Evolutionary conservation across 192 early-diverging fungal species (phyloP).

Genomic region (Entomortierella chlamydospora): DNA sequence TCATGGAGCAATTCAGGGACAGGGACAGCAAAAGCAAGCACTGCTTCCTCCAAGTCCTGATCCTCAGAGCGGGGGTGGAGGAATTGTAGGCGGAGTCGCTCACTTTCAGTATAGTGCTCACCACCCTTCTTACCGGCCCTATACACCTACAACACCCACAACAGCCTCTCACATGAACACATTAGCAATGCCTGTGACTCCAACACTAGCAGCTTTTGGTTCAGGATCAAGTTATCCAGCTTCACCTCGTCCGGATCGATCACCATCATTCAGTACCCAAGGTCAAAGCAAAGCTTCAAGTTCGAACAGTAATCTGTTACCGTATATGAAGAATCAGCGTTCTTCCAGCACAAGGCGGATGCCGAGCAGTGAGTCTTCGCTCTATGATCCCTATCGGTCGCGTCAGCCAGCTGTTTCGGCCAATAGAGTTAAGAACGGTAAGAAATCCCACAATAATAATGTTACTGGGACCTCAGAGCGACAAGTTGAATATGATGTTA

Average conservation of each 20-base stretch:
- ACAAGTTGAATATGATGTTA: too few relatives aligned
- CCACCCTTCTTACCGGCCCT: constrained; percentile 42
- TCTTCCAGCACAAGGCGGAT: constrained; percentile 22
- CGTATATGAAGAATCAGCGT: constrained; percentile 16
- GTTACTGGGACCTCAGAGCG: too few relatives aligned
- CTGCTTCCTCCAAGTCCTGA: constrained; percentile 10
- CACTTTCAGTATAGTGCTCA: constrained; percentile 38
- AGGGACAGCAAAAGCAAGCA: constrained; percentile 17
- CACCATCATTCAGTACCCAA: neutral
- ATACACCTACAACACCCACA: constrained; percentile 46
- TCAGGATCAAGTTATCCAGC: neutral
- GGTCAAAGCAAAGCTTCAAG: constrained; percentile 6
- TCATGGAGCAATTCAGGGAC: constrained; percentile 17
- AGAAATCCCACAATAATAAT: neutral
- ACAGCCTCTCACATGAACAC: constrained; percentile 15
- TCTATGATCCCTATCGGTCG: constrained; percentile 49
- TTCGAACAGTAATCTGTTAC: constrained; percentile 7
- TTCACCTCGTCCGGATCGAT: constrained; percentile 31
- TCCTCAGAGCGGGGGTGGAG: constrained; percentile 8
- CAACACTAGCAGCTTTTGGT: neutral
- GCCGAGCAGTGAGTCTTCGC: constrained; percentile 34
- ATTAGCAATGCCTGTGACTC: constrained; percentile 21
- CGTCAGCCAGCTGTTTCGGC: constrained; percentile 41
- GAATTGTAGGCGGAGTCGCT: constrained; percentile 2
- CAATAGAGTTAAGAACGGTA: constrained; percentile 49